phyloP scores from a whole-genome alignment of 768 basidiomycete genomes.

The Chalciporus piperatus region DNA sequence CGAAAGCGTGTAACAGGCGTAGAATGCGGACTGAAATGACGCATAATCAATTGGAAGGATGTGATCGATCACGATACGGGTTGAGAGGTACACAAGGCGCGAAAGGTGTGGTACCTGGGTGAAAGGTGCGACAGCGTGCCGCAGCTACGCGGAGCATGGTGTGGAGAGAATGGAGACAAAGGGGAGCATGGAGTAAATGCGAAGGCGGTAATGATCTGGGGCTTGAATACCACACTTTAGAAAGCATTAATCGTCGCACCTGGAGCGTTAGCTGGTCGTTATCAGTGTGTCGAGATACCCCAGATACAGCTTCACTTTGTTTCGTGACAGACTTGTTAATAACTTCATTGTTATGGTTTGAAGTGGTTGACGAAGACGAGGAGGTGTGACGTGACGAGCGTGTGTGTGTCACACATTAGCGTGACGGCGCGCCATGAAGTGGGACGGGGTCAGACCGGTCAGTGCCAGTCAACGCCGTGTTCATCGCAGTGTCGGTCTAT shows the following conservation, averaged over 20 bases:
- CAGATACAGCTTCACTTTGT: not conserved
- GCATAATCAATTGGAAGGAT: conserved; percentile 8
- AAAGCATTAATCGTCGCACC: not conserved
- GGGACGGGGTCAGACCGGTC: too few species aligned
- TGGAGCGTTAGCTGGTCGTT: not conserved
- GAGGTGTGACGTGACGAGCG: conserved; percentile 6
- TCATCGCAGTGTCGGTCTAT: not conserved
- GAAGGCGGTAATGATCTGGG: conserved; percentile 23
- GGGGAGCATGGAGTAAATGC: conserved; percentile 20
- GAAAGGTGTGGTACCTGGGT: conserved; percentile 4
- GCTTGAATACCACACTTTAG: conserved; percentile 2
- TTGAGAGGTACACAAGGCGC: not conserved
- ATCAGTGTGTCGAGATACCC: not conserved
- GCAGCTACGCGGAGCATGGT: conserved; percentile 12
- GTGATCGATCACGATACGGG: conserved; percentile 14
- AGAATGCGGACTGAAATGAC: not conserved
- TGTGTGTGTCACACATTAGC: conserved; percentile 4
- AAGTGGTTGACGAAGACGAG: too few species aligned
- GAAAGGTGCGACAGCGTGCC: conserved; percentile 6
- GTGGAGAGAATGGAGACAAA: conserved; percentile 18
- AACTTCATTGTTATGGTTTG: too few species aligned
- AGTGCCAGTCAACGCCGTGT: not conserved
- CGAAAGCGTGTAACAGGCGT: conserved; percentile 7
- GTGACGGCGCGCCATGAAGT: conserved; percentile 15
- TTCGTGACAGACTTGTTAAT: too few species aligned